These are phyloP conservation scores for Phaseolus coccineus DNA, from an alignment of 331 rosid species.

Conservation along the genomic window DNA sequence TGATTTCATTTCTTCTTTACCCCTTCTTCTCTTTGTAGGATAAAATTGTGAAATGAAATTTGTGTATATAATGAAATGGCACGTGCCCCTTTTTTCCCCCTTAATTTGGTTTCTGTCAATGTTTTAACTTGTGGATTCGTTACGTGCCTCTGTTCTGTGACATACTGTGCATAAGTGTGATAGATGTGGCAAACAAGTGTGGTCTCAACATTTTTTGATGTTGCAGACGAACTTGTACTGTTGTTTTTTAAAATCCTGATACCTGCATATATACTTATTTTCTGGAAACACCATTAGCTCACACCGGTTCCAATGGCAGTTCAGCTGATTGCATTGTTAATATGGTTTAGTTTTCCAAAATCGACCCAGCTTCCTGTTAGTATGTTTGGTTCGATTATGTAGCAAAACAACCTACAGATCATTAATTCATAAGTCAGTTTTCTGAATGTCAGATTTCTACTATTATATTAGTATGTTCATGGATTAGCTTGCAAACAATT, in stretches of 20 bases:
- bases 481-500: neutral
- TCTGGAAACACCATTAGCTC: neutral
- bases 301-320: neutral
- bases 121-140: neutral
- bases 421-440: neutral
- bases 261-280: neutral
- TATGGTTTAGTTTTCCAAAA: neutral
- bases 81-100: neutral
- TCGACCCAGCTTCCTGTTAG: neutral
- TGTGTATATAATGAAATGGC: slow-evolving; percentile 48
- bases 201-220: neutral
- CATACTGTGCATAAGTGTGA: neutral
- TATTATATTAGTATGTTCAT: neutral
- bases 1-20: slow-evolving; percentile 37
- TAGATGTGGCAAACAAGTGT: neutral
- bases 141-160: neutral
- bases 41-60: slow-evolving; percentile 52
- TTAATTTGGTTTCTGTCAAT: slow-evolving; percentile 7
- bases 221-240: neutral
- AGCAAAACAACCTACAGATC: no score
- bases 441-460: neutral
- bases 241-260: neutral
- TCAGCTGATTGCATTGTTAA: slow-evolving; percentile 4
- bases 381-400: neutral
- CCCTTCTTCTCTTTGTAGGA: slow-evolving; percentile 47